These are phyloP conservation scores for Backusella liffmaniae DNA, from an alignment of 192 early-diverging fungal species.

Conservation along the genomic window DNA sequence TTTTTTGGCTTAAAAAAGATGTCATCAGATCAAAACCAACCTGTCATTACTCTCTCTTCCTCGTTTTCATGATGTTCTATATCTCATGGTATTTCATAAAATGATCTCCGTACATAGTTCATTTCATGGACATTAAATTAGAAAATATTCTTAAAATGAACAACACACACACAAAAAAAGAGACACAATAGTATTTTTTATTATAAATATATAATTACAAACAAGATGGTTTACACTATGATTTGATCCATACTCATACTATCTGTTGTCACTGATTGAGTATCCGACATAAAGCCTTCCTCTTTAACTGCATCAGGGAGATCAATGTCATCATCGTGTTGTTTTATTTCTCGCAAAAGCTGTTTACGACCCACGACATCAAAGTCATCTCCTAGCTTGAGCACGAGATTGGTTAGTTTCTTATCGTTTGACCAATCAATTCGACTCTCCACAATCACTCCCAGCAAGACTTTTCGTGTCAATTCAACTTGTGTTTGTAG, in stretches of 20 bases:
- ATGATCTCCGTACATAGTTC: not conserved
- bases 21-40: too few species aligned
- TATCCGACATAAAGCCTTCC: not conserved
- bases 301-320: not conserved
- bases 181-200: too few species aligned
- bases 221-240: not conserved
- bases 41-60: not conserved
- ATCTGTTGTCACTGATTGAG: not conserved
- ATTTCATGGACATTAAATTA: too few species aligned
- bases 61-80: not conserved
- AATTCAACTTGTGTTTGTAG: not conserved
- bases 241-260: not conserved
- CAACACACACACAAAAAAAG: too few species aligned
- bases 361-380: not conserved
- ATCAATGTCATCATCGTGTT: not conserved
- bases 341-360: not conserved
- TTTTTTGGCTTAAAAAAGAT: too few species aligned
- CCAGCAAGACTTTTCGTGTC: not conserved
- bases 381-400: conserved; percentile 30
- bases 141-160: too few species aligned
- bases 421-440: conserved; percentile 43
- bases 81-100: not conserved
- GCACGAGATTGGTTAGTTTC: conserved; percentile 36
- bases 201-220: not conserved
- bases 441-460: conserved; percentile 43